A percentile compares a stretch with the other conserved stretches of the same genome.
phyloP scores from a whole-genome alignment of 495 filamentous ascomycete genomes.

The Umbilicaria muhlenbergii region DNA sequence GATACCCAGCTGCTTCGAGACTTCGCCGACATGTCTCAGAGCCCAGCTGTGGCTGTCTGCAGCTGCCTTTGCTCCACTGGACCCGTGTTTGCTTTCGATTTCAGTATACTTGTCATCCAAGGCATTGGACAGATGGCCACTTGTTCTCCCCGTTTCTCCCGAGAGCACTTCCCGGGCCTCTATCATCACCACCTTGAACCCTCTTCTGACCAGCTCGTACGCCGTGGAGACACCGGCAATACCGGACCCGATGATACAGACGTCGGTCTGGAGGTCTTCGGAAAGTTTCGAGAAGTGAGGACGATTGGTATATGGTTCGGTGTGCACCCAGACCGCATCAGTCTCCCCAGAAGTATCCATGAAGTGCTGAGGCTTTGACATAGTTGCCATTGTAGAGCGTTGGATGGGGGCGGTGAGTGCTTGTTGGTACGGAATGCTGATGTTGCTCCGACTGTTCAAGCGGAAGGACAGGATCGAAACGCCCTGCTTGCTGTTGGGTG shows the following conservation, averaged over 20 bases:
- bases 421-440: no score
- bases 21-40: constrained; percentile 30
- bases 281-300: constrained; percentile 28
- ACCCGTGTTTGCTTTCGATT: constrained; percentile 35
- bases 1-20: constrained; percentile 28
- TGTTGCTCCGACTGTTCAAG: no score
- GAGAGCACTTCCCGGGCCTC: constrained; percentile 37
- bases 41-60: constrained; percentile 41
- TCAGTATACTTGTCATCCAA: constrained; percentile 35
- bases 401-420: no score
- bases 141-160: constrained; percentile 37
- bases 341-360: constrained; percentile 32
- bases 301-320: constrained; percentile 28
- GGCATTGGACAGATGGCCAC: constrained; percentile 36
- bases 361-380: constrained; percentile 16
- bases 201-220: constrained; percentile 36
- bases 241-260: constrained; percentile 38
- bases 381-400: neutral
- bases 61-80: constrained; percentile 28
- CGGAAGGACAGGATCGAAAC: no score
- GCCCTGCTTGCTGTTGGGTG: no score
- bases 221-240: constrained; percentile 37
- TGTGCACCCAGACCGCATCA: constrained; percentile 37
- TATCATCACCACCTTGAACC: constrained; percentile 31
- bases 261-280: constrained; percentile 22